Evolutionary conservation across 306 rosid genomes (phyloP).

Genomic region (Psophocarpus tetragonolobus): DNA sequence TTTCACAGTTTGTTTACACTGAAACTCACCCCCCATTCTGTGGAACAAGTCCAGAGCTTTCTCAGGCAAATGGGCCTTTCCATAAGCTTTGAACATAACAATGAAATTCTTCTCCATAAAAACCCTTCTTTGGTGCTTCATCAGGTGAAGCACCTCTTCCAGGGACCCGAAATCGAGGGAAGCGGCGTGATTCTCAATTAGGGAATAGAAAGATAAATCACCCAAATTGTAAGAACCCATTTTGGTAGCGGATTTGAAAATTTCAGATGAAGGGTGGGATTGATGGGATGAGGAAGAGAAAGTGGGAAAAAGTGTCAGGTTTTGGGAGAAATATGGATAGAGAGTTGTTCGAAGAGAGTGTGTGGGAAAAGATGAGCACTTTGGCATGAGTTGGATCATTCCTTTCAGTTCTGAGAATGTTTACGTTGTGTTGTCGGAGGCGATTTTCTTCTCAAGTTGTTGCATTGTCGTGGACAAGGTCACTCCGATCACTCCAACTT

Average conservation of each 20-base stretch:
- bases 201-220: slow-evolving; percentile 75
- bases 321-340: slow-evolving; percentile 14
- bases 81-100: slow-evolving; percentile 75
- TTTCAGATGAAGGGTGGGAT: slow-evolving; percentile 42
- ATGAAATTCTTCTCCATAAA: slow-evolving; percentile 64
- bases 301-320: slow-evolving; percentile 19
- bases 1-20: slow-evolving; percentile 68
- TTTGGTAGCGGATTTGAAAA: slow-evolving; percentile 61
- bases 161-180: slow-evolving; percentile 61
- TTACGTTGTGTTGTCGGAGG: background rate
- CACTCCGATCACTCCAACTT: too few relatives aligned
- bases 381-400: slow-evolving; percentile 53
- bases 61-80: slow-evolving; percentile 75
- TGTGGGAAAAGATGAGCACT: slow-evolving; percentile 43
- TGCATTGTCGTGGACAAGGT: too few relatives aligned
- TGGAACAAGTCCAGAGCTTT: slow-evolving; percentile 74
- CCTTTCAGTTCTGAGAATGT: background rate
- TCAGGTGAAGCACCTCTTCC: slow-evolving; percentile 58
- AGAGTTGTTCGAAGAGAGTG: slow-evolving; percentile 28
- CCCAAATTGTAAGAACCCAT: slow-evolving; percentile 77
- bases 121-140: slow-evolving; percentile 70
- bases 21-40: slow-evolving; percentile 78
- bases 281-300: slow-evolving; percentile 14
- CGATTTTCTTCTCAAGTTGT: too few relatives aligned
- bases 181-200: slow-evolving; percentile 63